Evolutionary conservation across 2,329 filamentous ascomycete species (phyloP).

Genomic region (Xylariaceae sp.): DNA sequence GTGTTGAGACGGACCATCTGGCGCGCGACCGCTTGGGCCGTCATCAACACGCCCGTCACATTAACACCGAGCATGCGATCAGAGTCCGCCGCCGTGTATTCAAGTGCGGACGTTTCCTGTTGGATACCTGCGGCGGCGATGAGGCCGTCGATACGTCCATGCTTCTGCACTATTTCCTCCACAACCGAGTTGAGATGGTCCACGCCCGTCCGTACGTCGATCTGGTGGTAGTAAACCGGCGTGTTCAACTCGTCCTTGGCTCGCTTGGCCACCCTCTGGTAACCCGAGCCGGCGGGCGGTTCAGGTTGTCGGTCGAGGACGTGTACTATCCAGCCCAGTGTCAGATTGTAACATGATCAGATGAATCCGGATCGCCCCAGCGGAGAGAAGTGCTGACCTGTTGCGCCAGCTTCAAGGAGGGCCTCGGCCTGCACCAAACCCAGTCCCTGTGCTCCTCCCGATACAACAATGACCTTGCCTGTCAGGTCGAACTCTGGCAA

Average conservation of each 20-base stretch:
- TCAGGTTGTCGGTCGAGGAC: constrained; percentile 58
- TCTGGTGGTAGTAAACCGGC: constrained; percentile 65
- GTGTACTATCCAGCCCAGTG: constrained; percentile 44
- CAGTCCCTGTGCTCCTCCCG: constrained; percentile 70
- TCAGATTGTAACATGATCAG: neutral
- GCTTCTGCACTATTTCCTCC: constrained; percentile 59
- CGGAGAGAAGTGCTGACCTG: constrained; percentile 35
- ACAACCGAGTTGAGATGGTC: constrained; percentile 61
- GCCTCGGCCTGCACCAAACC: constrained; percentile 75
- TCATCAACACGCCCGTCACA: constrained; percentile 79
- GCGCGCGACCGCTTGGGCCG: constrained; percentile 79
- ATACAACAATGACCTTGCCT: constrained; percentile 69
- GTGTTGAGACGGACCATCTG: constrained; percentile 60
- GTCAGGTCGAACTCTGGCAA: constrained; percentile 72
- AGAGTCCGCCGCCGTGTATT: constrained; percentile 70
- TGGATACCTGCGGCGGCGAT: constrained; percentile 68
- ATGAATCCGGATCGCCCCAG: no score
- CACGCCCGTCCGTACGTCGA: constrained; percentile 70
- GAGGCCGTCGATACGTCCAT: constrained; percentile 73
- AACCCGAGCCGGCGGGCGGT: constrained; percentile 50
- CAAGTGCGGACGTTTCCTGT: constrained; percentile 76
- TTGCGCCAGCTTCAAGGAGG: constrained; percentile 73
- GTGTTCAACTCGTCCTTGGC: constrained; percentile 61
- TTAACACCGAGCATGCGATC: constrained; percentile 80
- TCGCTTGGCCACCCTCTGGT: constrained; percentile 58